Evolutionary conservation across 108 stramenopile species (phyloP).

Genomic region (Pelagomonas calceolata): DNA sequence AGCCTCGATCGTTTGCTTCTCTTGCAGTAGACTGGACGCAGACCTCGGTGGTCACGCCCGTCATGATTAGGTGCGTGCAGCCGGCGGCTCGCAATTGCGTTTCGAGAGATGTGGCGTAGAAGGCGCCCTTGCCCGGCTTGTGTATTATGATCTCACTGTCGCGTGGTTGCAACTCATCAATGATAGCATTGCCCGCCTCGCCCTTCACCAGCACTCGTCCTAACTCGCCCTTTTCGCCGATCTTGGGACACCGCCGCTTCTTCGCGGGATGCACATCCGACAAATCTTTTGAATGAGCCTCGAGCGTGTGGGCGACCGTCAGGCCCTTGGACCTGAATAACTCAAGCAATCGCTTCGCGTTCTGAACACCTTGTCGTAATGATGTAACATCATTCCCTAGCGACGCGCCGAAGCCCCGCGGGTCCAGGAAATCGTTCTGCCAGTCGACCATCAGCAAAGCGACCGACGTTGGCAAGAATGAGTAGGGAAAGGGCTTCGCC

Average conservation of each 20-base stretch:
- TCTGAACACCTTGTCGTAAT: slow-evolving; percentile 37
- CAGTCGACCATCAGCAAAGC: slow-evolving; percentile 28
- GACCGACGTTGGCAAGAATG: neutral
- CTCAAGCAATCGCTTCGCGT: slow-evolving; percentile 32
- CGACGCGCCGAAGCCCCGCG: slow-evolving; percentile 49
- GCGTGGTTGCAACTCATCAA: slow-evolving; percentile 41
- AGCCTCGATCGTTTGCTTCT: slow-evolving; percentile 60
- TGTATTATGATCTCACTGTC: slow-evolving; percentile 44
- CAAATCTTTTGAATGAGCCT: slow-evolving; percentile 19
- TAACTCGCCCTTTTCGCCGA: slow-evolving; percentile 4
- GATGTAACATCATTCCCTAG: slow-evolving; percentile 53
- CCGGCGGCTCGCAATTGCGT: slow-evolving; percentile 26
- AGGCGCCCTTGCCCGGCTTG: slow-evolving; percentile 63
- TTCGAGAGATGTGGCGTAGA: slow-evolving; percentile 58
- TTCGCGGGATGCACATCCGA: slow-evolving; percentile 6
- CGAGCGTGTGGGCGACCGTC: slow-evolving; percentile 51
- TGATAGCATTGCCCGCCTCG: slow-evolving; percentile 49
- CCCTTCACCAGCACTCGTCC: slow-evolving; percentile 54
- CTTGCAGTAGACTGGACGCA: slow-evolving; percentile 63
- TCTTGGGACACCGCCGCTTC: neutral
- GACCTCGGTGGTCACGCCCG: slow-evolving; percentile 65
- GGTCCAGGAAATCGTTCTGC: slow-evolving; percentile 46
- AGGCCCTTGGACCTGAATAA: slow-evolving; percentile 24
- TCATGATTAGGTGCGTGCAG: slow-evolving; percentile 45
- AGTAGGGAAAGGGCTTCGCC: neutral